Evolutionary conservation across 495 filamentous ascomycete genomes (phyloP).

Genomic region (Aspergillus panamensis): DNA sequence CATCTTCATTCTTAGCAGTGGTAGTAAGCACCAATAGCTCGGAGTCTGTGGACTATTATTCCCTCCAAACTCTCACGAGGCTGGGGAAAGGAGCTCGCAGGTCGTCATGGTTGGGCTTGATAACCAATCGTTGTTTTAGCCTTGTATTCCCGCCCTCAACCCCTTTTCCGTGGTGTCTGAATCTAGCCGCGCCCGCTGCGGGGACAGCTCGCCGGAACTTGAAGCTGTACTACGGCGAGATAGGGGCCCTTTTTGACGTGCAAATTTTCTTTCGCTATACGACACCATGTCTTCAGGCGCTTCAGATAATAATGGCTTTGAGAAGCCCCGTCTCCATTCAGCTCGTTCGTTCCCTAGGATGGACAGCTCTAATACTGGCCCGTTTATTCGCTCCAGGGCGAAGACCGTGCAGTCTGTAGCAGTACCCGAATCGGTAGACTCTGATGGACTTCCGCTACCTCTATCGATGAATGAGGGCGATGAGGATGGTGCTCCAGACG

Average conservation of each 20-base stretch:
- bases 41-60: no score
- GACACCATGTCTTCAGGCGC: conserved; percentile 28
- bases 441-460: conserved; percentile 27
- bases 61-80: background rate
- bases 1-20: no score
- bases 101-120: conserved; percentile 1
- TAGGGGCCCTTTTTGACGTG: conserved; percentile 9
- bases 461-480: conserved; percentile 29
- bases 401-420: conserved; percentile 59
- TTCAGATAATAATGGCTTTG: conserved; percentile 25
- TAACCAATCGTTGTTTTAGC: background rate
- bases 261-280: background rate
- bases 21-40: no score
- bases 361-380: conserved; percentile 42
- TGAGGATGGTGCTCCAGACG: conserved; percentile 37
- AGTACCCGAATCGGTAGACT: conserved; percentile 38
- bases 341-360: conserved; percentile 56
- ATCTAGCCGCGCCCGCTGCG: background rate
- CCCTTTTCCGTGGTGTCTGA: background rate
- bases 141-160: background rate
- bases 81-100: conserved; percentile 11
- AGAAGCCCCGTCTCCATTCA: conserved; percentile 34
- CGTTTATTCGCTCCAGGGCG: conserved; percentile 51
- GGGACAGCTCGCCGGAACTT: background rate
- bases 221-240: conserved; percentile 2